Percentiles rank a stretch among this genome's conserved stretches.
phyloP scores from a whole-genome alignment of 208 protist species.

The Trypanosomatidae sp. region DNA sequence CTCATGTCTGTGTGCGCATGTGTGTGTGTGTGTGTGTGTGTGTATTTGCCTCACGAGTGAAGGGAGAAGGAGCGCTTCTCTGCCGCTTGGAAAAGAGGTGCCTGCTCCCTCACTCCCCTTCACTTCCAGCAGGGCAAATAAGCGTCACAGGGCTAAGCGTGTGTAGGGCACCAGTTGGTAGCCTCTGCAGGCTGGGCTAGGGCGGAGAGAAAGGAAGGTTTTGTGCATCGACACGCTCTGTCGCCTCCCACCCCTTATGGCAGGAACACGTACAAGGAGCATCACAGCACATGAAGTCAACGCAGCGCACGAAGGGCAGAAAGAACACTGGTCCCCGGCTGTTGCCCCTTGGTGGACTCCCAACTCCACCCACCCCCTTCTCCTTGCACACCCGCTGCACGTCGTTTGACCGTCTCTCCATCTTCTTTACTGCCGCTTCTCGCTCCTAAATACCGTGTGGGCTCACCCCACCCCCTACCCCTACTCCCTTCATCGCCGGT shows the following conservation, averaged over 20 bases:
- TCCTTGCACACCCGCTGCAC: not conserved
- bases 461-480: not conserved
- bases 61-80: slow-evolving; percentile 4
- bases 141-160: not conserved
- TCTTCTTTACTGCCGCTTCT: not conserved
- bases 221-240: not conserved
- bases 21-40: slow-evolving; percentile 1
- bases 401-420: not conserved
- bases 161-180: not conserved
- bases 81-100: not conserved
- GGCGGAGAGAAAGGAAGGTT: not conserved
- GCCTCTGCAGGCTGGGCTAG: not conserved
- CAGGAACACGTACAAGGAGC: too few species aligned
- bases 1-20: not conserved
- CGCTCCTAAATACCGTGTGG: not conserved
- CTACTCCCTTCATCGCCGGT: not conserved
- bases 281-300: not conserved
- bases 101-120: not conserved
- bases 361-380: not conserved
- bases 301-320: not conserved
- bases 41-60: not conserved
- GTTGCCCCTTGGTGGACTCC: not conserved
- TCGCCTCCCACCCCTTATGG: not conserved
- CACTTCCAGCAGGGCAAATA: too few species aligned
- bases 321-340: not conserved